These are phyloP conservation scores for Lasiosphaeriaceae sp. DNA, from an alignment of 495 filamentous ascomycete species.

Conservation along the genomic window DNA sequence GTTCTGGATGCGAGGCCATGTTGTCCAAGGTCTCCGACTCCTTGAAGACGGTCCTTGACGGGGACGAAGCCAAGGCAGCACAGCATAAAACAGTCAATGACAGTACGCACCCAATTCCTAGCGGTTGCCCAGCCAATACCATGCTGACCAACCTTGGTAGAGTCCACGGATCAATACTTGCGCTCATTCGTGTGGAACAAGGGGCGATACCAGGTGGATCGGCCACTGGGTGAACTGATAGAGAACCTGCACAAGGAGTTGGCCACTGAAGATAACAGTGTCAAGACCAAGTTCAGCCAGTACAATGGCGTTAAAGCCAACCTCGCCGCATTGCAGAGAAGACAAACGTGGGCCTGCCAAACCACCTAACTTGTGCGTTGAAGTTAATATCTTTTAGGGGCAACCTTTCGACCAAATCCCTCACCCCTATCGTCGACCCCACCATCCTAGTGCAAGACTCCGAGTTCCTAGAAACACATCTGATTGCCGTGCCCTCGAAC, in stretches of 20 bases:
- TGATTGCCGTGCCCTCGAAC: constrained; percentile 77
- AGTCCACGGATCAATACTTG: constrained; percentile 90
- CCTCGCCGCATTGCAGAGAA: constrained; percentile 73
- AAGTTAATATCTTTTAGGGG: constrained; percentile 52
- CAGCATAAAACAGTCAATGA: constrained; percentile 94
- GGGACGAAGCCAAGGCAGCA: constrained; percentile 74
- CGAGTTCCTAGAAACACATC: constrained; percentile 94
- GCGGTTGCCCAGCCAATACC: constrained; percentile 6
- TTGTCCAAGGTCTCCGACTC: constrained; percentile 87
- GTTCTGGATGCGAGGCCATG: constrained; percentile 70
- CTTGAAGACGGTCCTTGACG: constrained; percentile 71
- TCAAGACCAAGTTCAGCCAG: constrained; percentile 86
- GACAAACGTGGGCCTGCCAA: constrained; percentile 55
- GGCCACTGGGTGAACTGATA: constrained; percentile 77
- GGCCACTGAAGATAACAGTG: constrained; percentile 84
- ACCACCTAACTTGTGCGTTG: not conserved
- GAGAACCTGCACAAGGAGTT: constrained; percentile 87
- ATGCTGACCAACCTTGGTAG: constrained; percentile 38
- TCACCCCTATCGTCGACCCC: constrained; percentile 81
- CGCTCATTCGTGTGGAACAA: constrained; percentile 92
- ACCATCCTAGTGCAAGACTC: constrained; percentile 76
- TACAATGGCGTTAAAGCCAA: constrained; percentile 87
- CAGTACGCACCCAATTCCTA: constrained; percentile 53
- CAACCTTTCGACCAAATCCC: constrained; percentile 90
- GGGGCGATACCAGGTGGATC: constrained; percentile 91